Conservation (phyloP, 2,329 filamentous ascomycete species). For the Coniochaeta prunicola region DNA sequence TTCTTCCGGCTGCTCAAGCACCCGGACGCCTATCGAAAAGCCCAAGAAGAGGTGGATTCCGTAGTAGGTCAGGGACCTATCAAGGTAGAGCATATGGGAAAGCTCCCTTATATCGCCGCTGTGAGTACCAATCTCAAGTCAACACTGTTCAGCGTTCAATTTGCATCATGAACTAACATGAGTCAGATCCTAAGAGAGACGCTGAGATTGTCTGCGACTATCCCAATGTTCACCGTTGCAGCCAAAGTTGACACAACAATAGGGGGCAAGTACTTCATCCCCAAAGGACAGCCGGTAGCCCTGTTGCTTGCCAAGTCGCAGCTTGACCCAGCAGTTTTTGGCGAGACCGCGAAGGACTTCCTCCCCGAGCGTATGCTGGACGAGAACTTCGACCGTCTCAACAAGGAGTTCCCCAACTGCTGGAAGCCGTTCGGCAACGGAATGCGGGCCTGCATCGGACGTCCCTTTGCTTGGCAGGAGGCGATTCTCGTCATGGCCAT, state of each 20-base stretch:
- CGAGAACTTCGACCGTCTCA: constrained; percentile 54
- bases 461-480: constrained; percentile 71
- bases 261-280: constrained; percentile 53
- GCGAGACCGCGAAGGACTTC: constrained; percentile 58
- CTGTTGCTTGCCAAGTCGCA: constrained; percentile 48
- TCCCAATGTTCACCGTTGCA: constrained; percentile 47
- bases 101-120: constrained; percentile 7
- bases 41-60: constrained; percentile 14
- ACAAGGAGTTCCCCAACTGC: constrained; percentile 52
- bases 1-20: constrained; percentile 43
- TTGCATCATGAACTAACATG: constrained; percentile 3
- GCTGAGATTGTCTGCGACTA: constrained; percentile 54
- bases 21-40: constrained; percentile 36
- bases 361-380: constrained; percentile 67
- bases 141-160: neutral
- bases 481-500: constrained; percentile 53
- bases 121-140: neutral
- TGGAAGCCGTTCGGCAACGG: constrained; percentile 63
- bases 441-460: constrained; percentile 62
- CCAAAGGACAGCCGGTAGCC: constrained; percentile 40
- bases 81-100: constrained; percentile 18
- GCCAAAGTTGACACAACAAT: constrained; percentile 48
- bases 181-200: constrained; percentile 53
- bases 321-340: constrained; percentile 56
- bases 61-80: constrained; percentile 5